Evolutionary conservation across 2,329 filamentous ascomycete species (phyloP).

Genomic region (Chaetomiaceae sp.): DNA sequence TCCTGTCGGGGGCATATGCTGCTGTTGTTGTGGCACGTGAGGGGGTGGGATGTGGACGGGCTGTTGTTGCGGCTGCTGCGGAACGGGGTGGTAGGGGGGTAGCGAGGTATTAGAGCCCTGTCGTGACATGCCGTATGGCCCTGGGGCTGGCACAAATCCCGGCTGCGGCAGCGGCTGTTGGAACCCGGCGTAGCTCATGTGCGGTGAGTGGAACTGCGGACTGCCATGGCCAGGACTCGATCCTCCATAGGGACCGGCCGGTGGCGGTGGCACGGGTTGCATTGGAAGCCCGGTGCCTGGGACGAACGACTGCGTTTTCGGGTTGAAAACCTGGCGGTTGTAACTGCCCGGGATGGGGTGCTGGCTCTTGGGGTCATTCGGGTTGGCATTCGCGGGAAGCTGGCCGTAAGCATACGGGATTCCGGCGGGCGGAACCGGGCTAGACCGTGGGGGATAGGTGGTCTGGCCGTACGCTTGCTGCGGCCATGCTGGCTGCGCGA

Average conservation of each 20-base stretch:
- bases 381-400: slow-evolving; percentile 64
- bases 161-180: slow-evolving; percentile 43
- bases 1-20: slow-evolving; percentile 33
- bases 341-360: slow-evolving; percentile 79
- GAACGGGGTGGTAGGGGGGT: slow-evolving; percentile 46
- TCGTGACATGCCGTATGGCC: slow-evolving; percentile 50
- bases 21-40: slow-evolving; percentile 36
- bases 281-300: slow-evolving; percentile 55
- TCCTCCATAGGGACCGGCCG: slow-evolving; percentile 43
- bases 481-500: slow-evolving; percentile 35
- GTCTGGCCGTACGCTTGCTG: slow-evolving; percentile 31
- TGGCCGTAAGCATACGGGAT: slow-evolving; percentile 75
- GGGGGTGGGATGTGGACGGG: slow-evolving; percentile 15
- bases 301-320: slow-evolving; percentile 88
- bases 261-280: slow-evolving; percentile 37
- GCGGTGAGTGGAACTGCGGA: slow-evolving; percentile 49
- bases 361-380: slow-evolving; percentile 68
- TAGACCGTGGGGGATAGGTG: slow-evolving; percentile 27
- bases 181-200: slow-evolving; percentile 47
- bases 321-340: slow-evolving; percentile 84
- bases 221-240: slow-evolving; percentile 49
- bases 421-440: slow-evolving; percentile 28
- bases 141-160: slow-evolving; percentile 33
- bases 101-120: slow-evolving; percentile 54
- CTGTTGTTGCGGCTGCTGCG: no score